A percentile compares a stretch with the other conserved stretches of the same genome.
Conservation (phyloP, 352 stramenopile species). For the Phytophthora fragariaefolia region DNA sequence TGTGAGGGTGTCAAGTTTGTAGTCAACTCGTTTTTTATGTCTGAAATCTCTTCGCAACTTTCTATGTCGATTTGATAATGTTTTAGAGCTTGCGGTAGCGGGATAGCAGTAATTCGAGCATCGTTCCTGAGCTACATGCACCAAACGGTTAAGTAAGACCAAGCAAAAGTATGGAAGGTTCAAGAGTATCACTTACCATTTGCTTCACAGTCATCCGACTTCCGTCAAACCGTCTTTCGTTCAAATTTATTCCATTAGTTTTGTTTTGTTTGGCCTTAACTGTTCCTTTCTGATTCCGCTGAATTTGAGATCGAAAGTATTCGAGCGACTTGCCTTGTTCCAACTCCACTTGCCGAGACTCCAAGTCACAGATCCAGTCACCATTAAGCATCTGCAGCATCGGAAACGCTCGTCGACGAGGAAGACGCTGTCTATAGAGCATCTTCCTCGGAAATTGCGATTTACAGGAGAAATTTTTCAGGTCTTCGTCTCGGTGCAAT, state of each 20-base stretch:
- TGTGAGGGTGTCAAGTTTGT: background rate
- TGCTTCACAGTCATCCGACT: conserved; percentile 74
- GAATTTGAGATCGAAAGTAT: conserved; percentile 42
- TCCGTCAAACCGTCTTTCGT: conserved; percentile 53
- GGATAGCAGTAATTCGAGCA: conserved; percentile 49
- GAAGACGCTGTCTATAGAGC: conserved; percentile 51
- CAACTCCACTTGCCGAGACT: conserved; percentile 53
- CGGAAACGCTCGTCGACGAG: conserved; percentile 58
- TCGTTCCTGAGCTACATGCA: conserved; percentile 46
- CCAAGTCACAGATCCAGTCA: conserved; percentile 63
- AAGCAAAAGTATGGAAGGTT: background rate
- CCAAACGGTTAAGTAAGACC: background rate
- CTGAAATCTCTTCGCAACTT: conserved; percentile 40
- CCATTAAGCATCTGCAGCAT: conserved; percentile 72
- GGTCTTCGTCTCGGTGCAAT: conserved; percentile 43
- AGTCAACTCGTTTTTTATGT: background rate
- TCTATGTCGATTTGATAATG: conserved; percentile 64
- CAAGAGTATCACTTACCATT: conserved; percentile 32
- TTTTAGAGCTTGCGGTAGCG: conserved; percentile 45
- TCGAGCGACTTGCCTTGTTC: conserved; percentile 54
- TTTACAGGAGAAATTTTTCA: conserved; percentile 34
- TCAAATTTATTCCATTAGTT: conserved; percentile 1
- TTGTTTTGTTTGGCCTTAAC: background rate
- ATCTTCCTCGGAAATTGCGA: conserved; percentile 16
- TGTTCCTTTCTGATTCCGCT: background rate